These are phyloP conservation scores for Picea glauca DNA, from an alignment of 75 land plant species.

Conservation along the genomic window DNA sequence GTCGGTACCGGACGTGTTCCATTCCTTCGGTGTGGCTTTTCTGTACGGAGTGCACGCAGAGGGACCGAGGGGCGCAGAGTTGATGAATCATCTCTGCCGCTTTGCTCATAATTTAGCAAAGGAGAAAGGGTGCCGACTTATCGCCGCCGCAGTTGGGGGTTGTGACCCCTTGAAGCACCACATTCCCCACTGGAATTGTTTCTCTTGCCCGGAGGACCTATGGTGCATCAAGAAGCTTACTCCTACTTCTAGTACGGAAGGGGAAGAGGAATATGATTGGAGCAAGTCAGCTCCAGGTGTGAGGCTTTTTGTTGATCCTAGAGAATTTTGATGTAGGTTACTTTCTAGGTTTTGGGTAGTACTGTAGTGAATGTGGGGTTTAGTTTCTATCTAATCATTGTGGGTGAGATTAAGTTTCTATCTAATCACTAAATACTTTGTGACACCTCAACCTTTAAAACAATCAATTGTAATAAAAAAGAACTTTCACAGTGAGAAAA, in stretches of 20 bases:
- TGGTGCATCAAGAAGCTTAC: slow-evolving; percentile 57
- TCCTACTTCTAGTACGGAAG: neutral
- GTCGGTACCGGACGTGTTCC: slow-evolving; percentile 32
- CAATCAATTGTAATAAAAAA: too few species aligned
- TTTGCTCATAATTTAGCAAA: slow-evolving; percentile 44
- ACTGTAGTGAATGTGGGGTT: too few species aligned
- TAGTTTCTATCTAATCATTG: too few species aligned
- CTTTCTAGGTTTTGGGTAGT: too few species aligned
- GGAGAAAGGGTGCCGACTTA: slow-evolving; percentile 21
- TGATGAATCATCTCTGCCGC: slow-evolving; percentile 31
- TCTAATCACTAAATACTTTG: too few species aligned
- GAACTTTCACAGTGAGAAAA: too few species aligned
- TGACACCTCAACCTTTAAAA: too few species aligned
- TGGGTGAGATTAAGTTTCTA: too few species aligned
- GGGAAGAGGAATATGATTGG: slow-evolving; percentile 17
- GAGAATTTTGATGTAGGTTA: slow-evolving; percentile 30
- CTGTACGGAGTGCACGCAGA: slow-evolving; percentile 44
- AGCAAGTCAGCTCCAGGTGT: slow-evolving; percentile 1
- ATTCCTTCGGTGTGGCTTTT: slow-evolving; percentile 40
- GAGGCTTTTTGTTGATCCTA: slow-evolving; percentile 63
- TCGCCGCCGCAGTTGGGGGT: slow-evolving; percentile 42
- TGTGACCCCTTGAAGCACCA: slow-evolving; percentile 30
- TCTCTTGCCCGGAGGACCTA: slow-evolving; percentile 47
- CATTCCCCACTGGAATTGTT: slow-evolving; percentile 42
- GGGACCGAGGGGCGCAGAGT: slow-evolving; percentile 24